phyloP scores from a whole-genome alignment of 805 yeast genomes.

The Myxozyma sirexii region DNA sequence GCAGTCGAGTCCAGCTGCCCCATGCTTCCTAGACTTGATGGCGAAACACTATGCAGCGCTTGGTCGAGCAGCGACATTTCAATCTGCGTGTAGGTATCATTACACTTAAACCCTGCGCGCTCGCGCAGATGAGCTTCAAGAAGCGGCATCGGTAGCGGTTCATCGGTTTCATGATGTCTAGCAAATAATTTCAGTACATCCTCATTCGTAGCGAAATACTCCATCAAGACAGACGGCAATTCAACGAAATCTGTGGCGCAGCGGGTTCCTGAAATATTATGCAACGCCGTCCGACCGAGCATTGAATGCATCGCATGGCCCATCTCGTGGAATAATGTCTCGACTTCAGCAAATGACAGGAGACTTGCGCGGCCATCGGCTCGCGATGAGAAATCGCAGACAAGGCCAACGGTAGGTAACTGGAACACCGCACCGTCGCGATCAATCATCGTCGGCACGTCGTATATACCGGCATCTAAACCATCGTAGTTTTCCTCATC shows the following conservation, averaged over 20 bases:
- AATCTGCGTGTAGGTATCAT: constrained; percentile 83
- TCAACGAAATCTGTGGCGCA: constrained; percentile 97
- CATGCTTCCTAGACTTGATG: constrained; percentile 29
- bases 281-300: constrained; percentile 88
- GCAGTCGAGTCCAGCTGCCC: constrained; percentile 57
- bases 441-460: constrained; percentile 37
- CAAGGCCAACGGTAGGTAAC: constrained; percentile 84
- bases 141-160: constrained; percentile 55
- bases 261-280: constrained; percentile 91
- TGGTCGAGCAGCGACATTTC: constrained; percentile 91
- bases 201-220: constrained; percentile 81
- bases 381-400: constrained; percentile 70
- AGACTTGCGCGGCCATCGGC: constrained; percentile 54
- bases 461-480: constrained; percentile 38
- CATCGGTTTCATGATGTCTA: constrained; percentile 67
- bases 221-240: constrained; percentile 95
- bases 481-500: constrained; percentile 51
- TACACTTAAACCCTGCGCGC: constrained; percentile 57
- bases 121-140: constrained; percentile 57
- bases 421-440: constrained; percentile 60
- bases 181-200: constrained; percentile 76
- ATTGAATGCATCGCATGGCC: constrained; percentile 99
- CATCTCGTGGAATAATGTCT: constrained; percentile 96
- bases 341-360: constrained; percentile 75
- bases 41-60: constrained; percentile 57